Evolutionary conservation across 345 rosid genomes (phyloP).

Genomic region (Hypericum perforatum): DNA sequence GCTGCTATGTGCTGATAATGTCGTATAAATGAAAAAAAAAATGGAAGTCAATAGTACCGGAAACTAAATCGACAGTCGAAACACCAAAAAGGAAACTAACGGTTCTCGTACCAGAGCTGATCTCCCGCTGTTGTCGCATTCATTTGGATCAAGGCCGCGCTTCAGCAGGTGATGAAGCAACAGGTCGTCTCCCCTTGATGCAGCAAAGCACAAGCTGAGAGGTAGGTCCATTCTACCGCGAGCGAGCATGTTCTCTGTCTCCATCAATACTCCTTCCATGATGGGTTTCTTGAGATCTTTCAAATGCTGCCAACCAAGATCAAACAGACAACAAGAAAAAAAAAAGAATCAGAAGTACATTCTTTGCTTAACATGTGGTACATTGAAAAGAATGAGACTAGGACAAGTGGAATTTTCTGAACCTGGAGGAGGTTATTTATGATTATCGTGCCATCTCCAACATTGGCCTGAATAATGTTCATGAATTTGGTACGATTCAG

Average conservation of each 20-base stretch:
- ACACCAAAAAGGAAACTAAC: neutral
- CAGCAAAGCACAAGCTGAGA: slow-evolving; percentile 40
- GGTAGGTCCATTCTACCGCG: slow-evolving; percentile 73
- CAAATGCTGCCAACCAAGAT: slow-evolving; percentile 28
- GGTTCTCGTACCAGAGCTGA: slow-evolving; percentile 17
- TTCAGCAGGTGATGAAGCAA: slow-evolving; percentile 18
- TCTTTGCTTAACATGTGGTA: neutral
- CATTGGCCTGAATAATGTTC: slow-evolving; percentile 76
- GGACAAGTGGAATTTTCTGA: neutral
- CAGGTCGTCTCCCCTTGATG: slow-evolving; percentile 19
- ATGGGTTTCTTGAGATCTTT: slow-evolving; percentile 59
- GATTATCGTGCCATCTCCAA: slow-evolving; percentile 87
- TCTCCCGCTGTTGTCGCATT: slow-evolving; percentile 21
- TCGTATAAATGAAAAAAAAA: neutral
- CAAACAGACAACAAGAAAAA: neutral
- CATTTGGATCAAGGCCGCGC: slow-evolving; percentile 24
- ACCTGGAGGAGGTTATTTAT: slow-evolving; percentile 95
- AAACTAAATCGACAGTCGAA: neutral
- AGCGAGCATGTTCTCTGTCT: slow-evolving; percentile 74
- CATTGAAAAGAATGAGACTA: neutral
- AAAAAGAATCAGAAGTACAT: neutral
- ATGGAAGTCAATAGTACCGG: neutral
- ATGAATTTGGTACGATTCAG: slow-evolving; percentile 77
- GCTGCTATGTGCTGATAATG: slow-evolving; percentile 71
- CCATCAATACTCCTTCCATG: slow-evolving; percentile 54